Base-by-base conservation (phyloP, 805 yeast species). In the Saccharomycopsis capsularis region DNA sequence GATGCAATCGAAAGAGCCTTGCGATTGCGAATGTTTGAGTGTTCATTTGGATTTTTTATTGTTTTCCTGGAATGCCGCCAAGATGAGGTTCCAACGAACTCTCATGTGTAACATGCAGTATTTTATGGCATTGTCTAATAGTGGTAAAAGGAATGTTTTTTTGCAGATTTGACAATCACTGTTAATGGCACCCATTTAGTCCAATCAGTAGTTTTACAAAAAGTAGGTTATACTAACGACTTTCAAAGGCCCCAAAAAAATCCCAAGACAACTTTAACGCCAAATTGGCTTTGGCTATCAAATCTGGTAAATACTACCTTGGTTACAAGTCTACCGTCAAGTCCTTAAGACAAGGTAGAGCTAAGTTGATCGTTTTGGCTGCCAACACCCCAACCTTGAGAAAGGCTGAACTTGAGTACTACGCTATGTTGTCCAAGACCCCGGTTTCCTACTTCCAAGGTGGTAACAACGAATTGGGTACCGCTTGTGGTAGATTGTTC, bases 401-500 rank as follows among this genome's bases (percentile, higher is more conserved):
- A 85, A 91, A 93, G 81, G 88, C 98, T 64, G 99, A 93, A 84
- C 83, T 93, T 74, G 99, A 93, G 82, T 93, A 93, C 85, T 93
- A 93, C 88, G 97, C 98, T 69, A 91, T 93, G 99, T 85, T 93
- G 74, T 85, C 98, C 73, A 91, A 90, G 87, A 86, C 96, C 72
- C 81, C 80, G 69, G 78, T 75, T 59, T 90, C 91, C 93, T 95
- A 90, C 90, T 93, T 90, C 95, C 93, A 84, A 77, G 98, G 97
- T 81, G 95, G 96, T 75, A 91, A 91, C 96, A 91, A 91, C 79
- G 98, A 91, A 80, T 87, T 91, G 70, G 98, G 97, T 81, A 93
- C 99, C 66, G 96, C 96, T 65, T 91, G 96, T 79, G 99, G 99
- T 90, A 91, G 87, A 78, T 88, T 93, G 69, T 93, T 93, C 96